Percentiles rank a stretch among this genome's conserved stretches.
Evolutionary conservation across 257 asterid species (phyloP).

Genomic region (Solanum dulcamara): DNA sequence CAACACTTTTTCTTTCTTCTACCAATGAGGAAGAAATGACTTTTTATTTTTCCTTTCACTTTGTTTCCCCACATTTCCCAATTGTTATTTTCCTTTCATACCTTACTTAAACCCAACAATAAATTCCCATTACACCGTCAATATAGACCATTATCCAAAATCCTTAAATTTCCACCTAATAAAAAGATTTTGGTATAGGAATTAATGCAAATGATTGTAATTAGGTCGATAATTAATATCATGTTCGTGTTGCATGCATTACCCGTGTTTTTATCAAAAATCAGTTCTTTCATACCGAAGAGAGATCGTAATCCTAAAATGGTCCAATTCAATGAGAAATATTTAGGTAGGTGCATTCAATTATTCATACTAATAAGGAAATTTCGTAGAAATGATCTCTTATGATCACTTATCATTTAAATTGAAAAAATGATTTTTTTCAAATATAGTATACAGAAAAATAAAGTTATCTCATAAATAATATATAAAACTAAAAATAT

Average conservation of each 20-base stretch:
- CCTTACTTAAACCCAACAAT: no score
- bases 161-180: neutral
- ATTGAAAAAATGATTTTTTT: no score
- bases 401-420: neutral
- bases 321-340: neutral
- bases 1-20: no score
- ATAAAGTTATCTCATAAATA: neutral
- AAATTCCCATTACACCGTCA: neutral
- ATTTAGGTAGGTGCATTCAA: neutral
- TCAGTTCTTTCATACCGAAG: neutral
- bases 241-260: neutral
- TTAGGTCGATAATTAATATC: neutral
- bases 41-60: no score
- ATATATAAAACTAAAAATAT: neutral
- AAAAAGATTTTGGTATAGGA: neutral
- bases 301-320: neutral
- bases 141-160: neutral
- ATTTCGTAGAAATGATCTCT: neutral
- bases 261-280: neutral
- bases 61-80: no score
- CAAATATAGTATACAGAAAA: neutral
- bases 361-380: neutral
- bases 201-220: neutral
- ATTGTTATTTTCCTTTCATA: no score
- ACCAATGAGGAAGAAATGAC: no score